Percentiles rank a stretch among this genome's conserved stretches.
Evolutionary conservation across 2,329 filamentous ascomycete species (phyloP).

Genomic region (Macroventuria anomochaeta): DNA sequence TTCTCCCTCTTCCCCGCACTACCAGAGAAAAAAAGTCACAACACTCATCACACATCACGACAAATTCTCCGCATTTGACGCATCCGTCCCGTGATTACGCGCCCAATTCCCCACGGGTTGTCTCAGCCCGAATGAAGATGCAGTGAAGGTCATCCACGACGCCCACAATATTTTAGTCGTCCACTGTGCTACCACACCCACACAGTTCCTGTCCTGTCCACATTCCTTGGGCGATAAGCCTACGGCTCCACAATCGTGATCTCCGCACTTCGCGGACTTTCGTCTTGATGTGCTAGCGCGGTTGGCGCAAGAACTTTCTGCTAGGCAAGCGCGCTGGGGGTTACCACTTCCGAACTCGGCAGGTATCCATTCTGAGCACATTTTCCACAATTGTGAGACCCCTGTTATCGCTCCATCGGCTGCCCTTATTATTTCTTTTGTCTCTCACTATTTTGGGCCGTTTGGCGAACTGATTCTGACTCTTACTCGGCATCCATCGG

Average conservation of each 20-base stretch:
- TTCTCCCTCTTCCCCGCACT: conserved; percentile 27
- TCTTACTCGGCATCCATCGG: conserved; percentile 9
- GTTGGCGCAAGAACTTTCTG: conserved; percentile 12
- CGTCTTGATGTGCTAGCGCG: conserved; percentile 12
- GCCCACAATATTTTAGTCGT: conserved; percentile 18
- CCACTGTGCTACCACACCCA: conserved; percentile 19
- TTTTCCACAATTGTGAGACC: conserved; percentile 5
- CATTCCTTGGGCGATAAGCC: conserved; percentile 31
- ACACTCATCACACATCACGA: conserved; percentile 28
- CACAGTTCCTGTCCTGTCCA: conserved; percentile 21
- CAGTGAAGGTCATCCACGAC: conserved; percentile 17
- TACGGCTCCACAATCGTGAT: conserved; percentile 16
- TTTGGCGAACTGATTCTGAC: neutral
- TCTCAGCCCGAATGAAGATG: conserved; percentile 19
- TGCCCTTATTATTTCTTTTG: conserved; percentile 13
- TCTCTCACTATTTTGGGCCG: conserved; percentile 5
- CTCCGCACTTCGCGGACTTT: conserved; percentile 18
- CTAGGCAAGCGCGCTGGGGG: neutral
- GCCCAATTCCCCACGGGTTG: conserved; percentile 22
- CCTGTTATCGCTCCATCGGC: conserved; percentile 12
- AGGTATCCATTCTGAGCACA: conserved; percentile 14
- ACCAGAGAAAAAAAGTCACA: conserved; percentile 14
- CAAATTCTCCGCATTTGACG: conserved; percentile 21
- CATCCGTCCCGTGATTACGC: conserved; percentile 17
- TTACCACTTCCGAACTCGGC: conserved; percentile 21